Evolutionary conservation across 225 moss, liverwort and hornwort species (phyloP).

Genomic region (Polytrichum formosum): DNA sequence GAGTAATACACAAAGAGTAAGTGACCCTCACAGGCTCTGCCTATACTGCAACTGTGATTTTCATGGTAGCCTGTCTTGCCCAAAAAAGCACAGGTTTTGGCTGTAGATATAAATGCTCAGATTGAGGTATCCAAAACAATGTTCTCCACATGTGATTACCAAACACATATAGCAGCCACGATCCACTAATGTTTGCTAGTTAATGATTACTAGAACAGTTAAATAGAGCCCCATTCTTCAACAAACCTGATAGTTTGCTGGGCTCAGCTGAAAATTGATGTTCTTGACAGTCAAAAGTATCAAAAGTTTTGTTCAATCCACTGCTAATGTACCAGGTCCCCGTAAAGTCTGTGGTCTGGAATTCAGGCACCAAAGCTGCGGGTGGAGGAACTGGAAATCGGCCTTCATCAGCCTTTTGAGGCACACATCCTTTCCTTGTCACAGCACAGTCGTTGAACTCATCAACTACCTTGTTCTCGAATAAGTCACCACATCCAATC

Average conservation of each 20-base stretch:
- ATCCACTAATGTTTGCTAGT: too few species aligned
- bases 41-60: too few species aligned
- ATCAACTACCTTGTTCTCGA: conserved; percentile 86
- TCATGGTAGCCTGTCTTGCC: too few species aligned
- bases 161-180: too few species aligned
- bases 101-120: too few species aligned
- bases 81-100: too few species aligned
- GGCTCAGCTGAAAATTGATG: conserved; percentile 65
- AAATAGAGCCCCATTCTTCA: conserved; percentile 2
- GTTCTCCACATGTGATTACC: too few species aligned
- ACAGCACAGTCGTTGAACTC: conserved; percentile 98
- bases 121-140: too few species aligned
- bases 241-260: conserved; percentile 44
- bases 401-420: conserved; percentile 83
- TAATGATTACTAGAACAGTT: too few species aligned
- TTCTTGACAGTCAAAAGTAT: conserved; percentile 91
- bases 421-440: conserved; percentile 84
- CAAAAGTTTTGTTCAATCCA: conserved; percentile 86
- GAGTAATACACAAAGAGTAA: too few species aligned
- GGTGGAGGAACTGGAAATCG: conserved; percentile 68
- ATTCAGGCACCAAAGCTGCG: conserved; percentile 57
- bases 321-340: conserved; percentile 98
- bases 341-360: conserved; percentile 59
- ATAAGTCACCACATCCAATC: conserved; percentile 93
- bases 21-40: too few species aligned